These are phyloP conservation scores for Sporothrix luriei DNA, from an alignment of 2,329 filamentous ascomycete species.

Conservation along the genomic window DNA sequence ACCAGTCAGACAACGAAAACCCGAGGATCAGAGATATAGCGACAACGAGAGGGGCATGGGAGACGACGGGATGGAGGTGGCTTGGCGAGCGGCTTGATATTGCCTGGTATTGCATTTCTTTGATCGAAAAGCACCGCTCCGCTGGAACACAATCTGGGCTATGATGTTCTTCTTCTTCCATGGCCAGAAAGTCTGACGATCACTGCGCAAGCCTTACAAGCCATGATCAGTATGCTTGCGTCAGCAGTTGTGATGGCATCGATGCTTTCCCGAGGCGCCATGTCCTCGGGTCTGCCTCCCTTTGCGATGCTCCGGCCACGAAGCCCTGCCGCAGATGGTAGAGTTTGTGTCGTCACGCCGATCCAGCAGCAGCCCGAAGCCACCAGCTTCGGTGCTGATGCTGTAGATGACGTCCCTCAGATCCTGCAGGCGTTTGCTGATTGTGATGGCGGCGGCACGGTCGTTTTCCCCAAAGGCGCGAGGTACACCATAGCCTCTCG, in stretches of 20 bases:
- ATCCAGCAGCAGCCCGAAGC: constrained; percentile 27
- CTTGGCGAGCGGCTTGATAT: constrained; percentile 17
- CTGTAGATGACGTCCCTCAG: constrained; percentile 38
- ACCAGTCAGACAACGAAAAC: background rate
- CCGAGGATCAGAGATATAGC: background rate
- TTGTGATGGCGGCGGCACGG: constrained; percentile 42
- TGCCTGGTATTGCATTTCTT: constrained; percentile 14
- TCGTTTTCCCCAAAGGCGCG: constrained; percentile 55
- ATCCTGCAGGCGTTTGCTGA: constrained; percentile 39
- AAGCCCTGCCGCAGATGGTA: constrained; percentile 34
- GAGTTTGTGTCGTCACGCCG: constrained; percentile 38
- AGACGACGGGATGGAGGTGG: constrained; percentile 14
- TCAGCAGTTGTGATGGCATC: constrained; percentile 4
- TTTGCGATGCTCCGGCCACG: constrained; percentile 2
- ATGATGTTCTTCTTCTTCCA: background rate
- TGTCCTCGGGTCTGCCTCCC: background rate
- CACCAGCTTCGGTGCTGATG: background rate
- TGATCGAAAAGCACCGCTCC: constrained; percentile 13
- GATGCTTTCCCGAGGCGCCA: background rate
- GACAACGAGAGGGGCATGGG: background rate
- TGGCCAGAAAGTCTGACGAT: background rate
- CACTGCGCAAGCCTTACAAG: background rate
- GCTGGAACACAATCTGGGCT: background rate
- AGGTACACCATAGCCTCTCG: constrained; percentile 55
- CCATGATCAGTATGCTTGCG: background rate